A percentile compares a stretch with the other conserved stretches of the same genome.
Conservation (phyloP, 1,284 basidiomycete genomes). For the Sparassis latifolia region DNA sequence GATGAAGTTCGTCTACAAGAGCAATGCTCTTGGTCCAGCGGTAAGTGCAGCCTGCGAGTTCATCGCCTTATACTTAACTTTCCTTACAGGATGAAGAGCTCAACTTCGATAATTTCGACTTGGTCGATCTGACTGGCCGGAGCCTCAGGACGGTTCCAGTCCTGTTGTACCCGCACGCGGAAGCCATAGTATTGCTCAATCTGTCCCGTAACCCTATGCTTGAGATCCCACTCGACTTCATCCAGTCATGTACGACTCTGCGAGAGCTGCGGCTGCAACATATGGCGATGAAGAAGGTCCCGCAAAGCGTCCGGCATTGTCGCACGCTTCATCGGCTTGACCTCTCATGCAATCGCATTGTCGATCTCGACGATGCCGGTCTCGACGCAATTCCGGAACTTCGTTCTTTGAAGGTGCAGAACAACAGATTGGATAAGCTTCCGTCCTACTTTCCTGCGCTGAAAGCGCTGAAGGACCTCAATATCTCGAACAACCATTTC, state of each 20-base stretch:
- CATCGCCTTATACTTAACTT: conserved; percentile 6
- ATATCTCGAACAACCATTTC: conserved; percentile 98
- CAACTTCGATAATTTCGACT: conserved; percentile 67
- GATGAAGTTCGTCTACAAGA: conserved; percentile 85
- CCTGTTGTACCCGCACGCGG: conserved; percentile 81
- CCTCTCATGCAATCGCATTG: conserved; percentile 90
- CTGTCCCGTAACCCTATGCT: conserved; percentile 94
- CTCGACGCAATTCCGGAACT: conserved; percentile 78
- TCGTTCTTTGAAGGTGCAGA: conserved; percentile 75
- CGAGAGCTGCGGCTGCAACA: conserved; percentile 87
- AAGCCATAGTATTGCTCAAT: conserved; percentile 82
- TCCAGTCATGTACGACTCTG: conserved; percentile 82
- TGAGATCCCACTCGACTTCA: conserved; percentile 95
- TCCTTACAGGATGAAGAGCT: conserved; percentile 53
- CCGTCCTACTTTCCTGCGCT: conserved; percentile 84
- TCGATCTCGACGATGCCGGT: conserved; percentile 82
- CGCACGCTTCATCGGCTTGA: conserved; percentile 79
- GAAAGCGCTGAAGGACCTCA: conserved; percentile 69
- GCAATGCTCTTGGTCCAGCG: conserved; percentile 57
- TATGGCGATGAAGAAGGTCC: conserved; percentile 94
- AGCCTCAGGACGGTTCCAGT: conserved; percentile 90
- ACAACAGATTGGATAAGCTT: conserved; percentile 87
- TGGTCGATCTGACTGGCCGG: conserved; percentile 80
- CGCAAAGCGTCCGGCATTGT: conserved; percentile 77
- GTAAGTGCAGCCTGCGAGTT: conserved; percentile 34